Evolutionary conservation across 768 basidiomycete genomes (phyloP), one percentile per base, ranked within the genome.

Genomic region (Pleurotus eryngii): DNA sequence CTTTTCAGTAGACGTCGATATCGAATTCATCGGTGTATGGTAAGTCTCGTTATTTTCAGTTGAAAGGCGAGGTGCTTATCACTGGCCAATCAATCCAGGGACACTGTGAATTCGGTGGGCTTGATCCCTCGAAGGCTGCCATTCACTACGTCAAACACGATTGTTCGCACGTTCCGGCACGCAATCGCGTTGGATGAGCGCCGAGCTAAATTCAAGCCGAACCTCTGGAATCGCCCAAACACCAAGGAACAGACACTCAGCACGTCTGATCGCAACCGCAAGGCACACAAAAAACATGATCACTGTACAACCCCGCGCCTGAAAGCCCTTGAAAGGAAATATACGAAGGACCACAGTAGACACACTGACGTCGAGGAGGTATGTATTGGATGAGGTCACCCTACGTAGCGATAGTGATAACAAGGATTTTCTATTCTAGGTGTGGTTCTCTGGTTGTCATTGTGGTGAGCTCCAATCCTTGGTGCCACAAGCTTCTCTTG

Each of bases 391-490:
- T 0, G 17, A 45, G 11, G 3, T 45, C 3, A 11, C 2, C 20
- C 20, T 15, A 15, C 17, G 15, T 43, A 43, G 12, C 12, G 40
- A 42, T 40, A 38, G 46, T 60, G 70, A 85, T 17, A 74, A 81
- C 55, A 85, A 24, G 24, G 24, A 5, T 5, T 35, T 35, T 35
- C 30, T 11, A 1, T 35, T 0, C 30, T 35, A 89, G 63, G 86
- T 89, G 1, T 88, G 86, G 85, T 87, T 88, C 64, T 70, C 83
- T 0, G 79, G 80, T 2, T 80, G 79, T 61, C 79, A 81, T 61
- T 73, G 75, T 58, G 78, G 78, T 76, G 58, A 37, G 70, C n/a
- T n/a, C n/a, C n/a, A n/a, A n/a, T n/a, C n/a, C n/a, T n/a, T n/a
- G n/a, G n/a, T n/a, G n/a, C n/a, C n/a, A n/a, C n/a, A n/a, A n/a